These are phyloP conservation scores for Phytophthora hybrid DNA, from an alignment of 352 stramenopile species.

Conservation along the genomic window DNA sequence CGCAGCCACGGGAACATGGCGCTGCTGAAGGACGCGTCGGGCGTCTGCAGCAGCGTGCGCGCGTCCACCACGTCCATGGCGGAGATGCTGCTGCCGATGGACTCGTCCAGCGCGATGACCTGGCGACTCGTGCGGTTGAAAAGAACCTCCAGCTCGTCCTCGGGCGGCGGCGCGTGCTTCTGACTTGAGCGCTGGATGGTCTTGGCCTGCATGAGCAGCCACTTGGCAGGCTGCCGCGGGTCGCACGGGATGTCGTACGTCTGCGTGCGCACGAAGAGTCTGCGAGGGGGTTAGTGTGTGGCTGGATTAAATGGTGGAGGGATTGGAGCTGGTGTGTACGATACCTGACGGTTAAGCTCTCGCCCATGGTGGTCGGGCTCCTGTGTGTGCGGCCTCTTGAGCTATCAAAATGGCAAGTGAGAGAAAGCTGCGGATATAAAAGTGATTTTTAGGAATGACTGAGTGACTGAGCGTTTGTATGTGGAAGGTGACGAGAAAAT, in stretches of 20 bases:
- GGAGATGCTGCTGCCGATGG: slow-evolving; percentile 67
- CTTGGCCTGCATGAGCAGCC: slow-evolving; percentile 81
- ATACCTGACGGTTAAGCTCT: slow-evolving; percentile 66
- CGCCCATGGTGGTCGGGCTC: slow-evolving; percentile 31
- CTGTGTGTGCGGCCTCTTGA: not conserved
- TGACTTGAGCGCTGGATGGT: slow-evolving; percentile 75
- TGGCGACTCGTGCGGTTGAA: slow-evolving; percentile 79
- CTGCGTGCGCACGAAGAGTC: slow-evolving; percentile 81
- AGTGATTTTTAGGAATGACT: slow-evolving; percentile 28
- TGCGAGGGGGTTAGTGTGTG: slow-evolving; percentile 12
- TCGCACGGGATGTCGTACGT: slow-evolving; percentile 89
- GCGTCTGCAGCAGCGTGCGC: slow-evolving; percentile 70
- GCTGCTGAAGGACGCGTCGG: slow-evolving; percentile 70
- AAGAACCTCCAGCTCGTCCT: slow-evolving; percentile 81
- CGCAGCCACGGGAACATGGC: slow-evolving; percentile 82
- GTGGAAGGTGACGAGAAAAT: slow-evolving; percentile 19
- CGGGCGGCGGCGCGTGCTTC: slow-evolving; percentile 36
- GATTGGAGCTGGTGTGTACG: slow-evolving; percentile 4
- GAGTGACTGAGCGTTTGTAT: slow-evolving; percentile 36
- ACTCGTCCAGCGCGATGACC: slow-evolving; percentile 74
- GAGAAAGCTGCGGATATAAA: slow-evolving; percentile 23
- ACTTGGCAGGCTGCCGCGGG: slow-evolving; percentile 70
- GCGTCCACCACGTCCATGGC: slow-evolving; percentile 87
- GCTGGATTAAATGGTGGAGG: not conserved
- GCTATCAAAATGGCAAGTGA: slow-evolving; percentile 15